Evolutionary conservation across 2,329 filamentous ascomycete genomes (phyloP).

Genomic region (Xylariaceae sp.): DNA sequence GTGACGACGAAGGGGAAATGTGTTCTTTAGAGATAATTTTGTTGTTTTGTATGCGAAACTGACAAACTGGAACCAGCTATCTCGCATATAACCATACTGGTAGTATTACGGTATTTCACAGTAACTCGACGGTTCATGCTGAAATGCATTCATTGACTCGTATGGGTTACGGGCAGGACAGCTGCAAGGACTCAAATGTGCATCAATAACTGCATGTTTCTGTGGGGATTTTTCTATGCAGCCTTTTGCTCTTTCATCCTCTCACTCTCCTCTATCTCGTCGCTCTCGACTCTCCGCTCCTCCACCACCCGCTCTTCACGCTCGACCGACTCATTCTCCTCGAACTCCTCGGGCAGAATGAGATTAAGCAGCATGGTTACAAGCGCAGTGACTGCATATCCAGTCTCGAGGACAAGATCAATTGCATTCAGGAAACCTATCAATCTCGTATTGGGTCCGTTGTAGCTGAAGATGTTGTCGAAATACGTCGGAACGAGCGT

Average conservation of each 20-base stretch:
- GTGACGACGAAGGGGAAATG: too few species aligned
- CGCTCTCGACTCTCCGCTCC: conserved; percentile 10
- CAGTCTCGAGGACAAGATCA: conserved; percentile 68
- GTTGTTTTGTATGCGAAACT: too few species aligned
- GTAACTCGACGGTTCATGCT: too few species aligned
- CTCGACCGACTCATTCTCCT: conserved; percentile 42
- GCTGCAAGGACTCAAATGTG: too few species aligned
- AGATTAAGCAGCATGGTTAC: conserved; percentile 72
- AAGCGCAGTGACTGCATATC: conserved; percentile 71
- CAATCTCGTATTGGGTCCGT: conserved; percentile 62
- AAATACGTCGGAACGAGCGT: conserved; percentile 67
- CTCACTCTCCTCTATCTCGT: conserved; percentile 7
- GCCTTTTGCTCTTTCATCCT: background rate
- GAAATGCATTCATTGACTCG: too few species aligned
- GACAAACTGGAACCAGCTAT: too few species aligned
- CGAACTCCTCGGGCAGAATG: conserved; percentile 68
- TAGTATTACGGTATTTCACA: too few species aligned
- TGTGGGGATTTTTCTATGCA: background rate
- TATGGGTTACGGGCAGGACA: too few species aligned
- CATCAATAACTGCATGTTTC: too few species aligned
- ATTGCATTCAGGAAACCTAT: conserved; percentile 73
- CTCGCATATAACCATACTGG: too few species aligned
- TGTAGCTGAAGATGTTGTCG: conserved; percentile 67
- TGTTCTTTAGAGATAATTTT: too few species aligned
- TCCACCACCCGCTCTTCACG: conserved; percentile 7